These are phyloP conservation scores for Fusarium xylarioides DNA, from an alignment of 2,329 filamentous ascomycete species.

Conservation along the genomic window DNA sequence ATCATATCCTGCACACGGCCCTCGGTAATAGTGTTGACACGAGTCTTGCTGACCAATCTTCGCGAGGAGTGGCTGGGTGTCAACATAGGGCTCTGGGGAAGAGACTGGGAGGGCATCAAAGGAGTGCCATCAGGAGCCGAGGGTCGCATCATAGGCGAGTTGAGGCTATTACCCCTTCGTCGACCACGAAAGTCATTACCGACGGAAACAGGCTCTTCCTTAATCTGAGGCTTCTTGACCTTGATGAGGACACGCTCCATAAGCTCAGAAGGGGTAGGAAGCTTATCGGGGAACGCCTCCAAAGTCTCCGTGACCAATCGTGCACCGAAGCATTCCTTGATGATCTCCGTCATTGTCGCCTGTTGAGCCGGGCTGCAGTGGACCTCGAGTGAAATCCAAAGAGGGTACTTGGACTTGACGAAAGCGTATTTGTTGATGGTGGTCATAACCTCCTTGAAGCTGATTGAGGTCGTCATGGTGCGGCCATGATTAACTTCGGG, in stretches of 20 bases:
- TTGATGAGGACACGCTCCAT: slow-evolving; percentile 89
- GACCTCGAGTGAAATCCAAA: slow-evolving; percentile 95
- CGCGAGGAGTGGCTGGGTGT: slow-evolving; percentile 61
- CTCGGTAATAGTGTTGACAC: slow-evolving; percentile 66
- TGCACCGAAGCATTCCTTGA: slow-evolving; percentile 84
- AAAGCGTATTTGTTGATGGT: slow-evolving; percentile 97
- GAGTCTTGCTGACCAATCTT: slow-evolving; percentile 60
- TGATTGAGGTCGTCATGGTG: slow-evolving; percentile 87
- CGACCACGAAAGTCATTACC: slow-evolving; percentile 53
- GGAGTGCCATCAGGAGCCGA: slow-evolving; percentile 64
- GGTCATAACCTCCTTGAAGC: slow-evolving; percentile 90
- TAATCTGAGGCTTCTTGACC: slow-evolving; percentile 78
- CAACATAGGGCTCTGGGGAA: slow-evolving; percentile 64
- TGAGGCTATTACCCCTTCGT: slow-evolving; percentile 74
- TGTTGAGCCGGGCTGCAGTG: slow-evolving; percentile 90
- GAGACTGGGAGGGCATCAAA: slow-evolving; percentile 59
- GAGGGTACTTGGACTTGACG: slow-evolving; percentile 81
- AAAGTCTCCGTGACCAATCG: slow-evolving; percentile 81
- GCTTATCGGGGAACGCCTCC: slow-evolving; percentile 69
- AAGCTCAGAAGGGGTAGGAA: slow-evolving; percentile 88
- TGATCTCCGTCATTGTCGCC: slow-evolving; percentile 85
- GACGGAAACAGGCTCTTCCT: slow-evolving; percentile 50
- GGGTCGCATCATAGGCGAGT: slow-evolving; percentile 69
- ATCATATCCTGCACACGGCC: slow-evolving; percentile 63
- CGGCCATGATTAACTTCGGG: slow-evolving; percentile 92